Conservation (phyloP, 768 basidiomycete genomes). For the Boletellus ananas region DNA sequence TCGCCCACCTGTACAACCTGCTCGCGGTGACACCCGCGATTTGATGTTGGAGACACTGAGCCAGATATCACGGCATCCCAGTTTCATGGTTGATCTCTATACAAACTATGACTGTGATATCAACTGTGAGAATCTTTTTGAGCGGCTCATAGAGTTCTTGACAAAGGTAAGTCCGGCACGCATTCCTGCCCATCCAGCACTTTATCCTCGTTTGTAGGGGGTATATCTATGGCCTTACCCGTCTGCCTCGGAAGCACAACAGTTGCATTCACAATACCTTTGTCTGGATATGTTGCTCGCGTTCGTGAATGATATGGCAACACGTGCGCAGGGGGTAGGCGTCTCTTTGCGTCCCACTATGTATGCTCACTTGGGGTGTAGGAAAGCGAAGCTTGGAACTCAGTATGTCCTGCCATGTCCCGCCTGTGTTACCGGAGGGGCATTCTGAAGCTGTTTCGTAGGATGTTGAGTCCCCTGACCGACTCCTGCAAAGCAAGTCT, state of each 20-base stretch:
- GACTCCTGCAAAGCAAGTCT: conserved; percentile 66
- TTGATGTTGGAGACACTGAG: conserved; percentile 85
- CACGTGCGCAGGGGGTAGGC: conserved; percentile 51
- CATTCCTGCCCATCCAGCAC: not conserved
- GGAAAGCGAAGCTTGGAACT: conserved; percentile 56
- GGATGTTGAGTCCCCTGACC: conserved; percentile 54
- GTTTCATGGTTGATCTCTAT: conserved; percentile 95
- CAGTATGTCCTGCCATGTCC: conserved; percentile 47
- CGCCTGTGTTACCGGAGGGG: not conserved
- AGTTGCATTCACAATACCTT: conserved; percentile 77
- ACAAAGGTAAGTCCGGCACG: conserved; percentile 57
- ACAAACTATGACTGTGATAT: conserved; percentile 96
- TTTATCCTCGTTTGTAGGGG: conserved; percentile 44
- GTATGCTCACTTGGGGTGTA: conserved; percentile 23
- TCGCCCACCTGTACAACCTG: conserved; percentile 64
- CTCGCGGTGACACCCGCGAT: conserved; percentile 83
- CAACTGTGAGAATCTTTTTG: conserved; percentile 95
- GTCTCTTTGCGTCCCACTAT: conserved; percentile 1
- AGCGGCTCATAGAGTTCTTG: conserved; percentile 81
- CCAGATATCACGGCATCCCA: conserved; percentile 76
- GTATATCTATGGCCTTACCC: conserved; percentile 70
- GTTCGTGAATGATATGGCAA: conserved; percentile 86
- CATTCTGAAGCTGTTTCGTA: conserved; percentile 24
- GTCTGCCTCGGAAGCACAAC: conserved; percentile 56
- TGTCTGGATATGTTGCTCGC: conserved; percentile 85